phyloP scores from a whole-genome alignment of 108 stramenopile genomes.

The Conticribra guillardii region DNA sequence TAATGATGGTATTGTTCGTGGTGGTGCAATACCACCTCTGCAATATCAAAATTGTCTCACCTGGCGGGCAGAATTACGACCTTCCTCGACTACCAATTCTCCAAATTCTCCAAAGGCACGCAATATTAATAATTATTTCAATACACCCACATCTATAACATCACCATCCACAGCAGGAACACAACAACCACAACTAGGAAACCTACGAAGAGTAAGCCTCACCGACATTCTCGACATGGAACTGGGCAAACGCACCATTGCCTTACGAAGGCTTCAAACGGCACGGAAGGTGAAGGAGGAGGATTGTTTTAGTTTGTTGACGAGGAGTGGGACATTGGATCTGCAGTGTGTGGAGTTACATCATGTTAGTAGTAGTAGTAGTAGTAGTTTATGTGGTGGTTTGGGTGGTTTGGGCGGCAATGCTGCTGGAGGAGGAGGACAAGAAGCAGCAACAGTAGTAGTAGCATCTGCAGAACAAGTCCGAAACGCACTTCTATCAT shows the following conservation, averaged over 20 bases:
- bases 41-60: slow-evolving; percentile 31
- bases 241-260: slow-evolving; percentile 29
- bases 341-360: slow-evolving; percentile 32
- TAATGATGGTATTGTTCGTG: too few relatives aligned
- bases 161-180: not conserved
- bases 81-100: not conserved
- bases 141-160: not conserved
- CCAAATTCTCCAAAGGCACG: not conserved
- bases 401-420: not conserved
- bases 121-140: too few relatives aligned
- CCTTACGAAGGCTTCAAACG: slow-evolving; percentile 27
- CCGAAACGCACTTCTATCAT: slow-evolving; percentile 7
- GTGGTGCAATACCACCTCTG: not conserved
- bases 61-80: slow-evolving; percentile 31
- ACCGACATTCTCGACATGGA: slow-evolving; percentile 24
- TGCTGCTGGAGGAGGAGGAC: not conserved
- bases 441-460: not conserved
- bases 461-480: slow-evolving; percentile 14
- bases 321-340: slow-evolving; percentile 26
- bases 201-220: slow-evolving; percentile 22
- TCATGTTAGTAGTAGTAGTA: too few relatives aligned
- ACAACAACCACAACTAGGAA: slow-evolving; percentile 7
- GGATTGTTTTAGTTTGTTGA: slow-evolving; percentile 37
- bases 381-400: not conserved
- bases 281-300: slow-evolving; percentile 10